Evolutionary conservation across 805 yeast species (phyloP).

Genomic region (Candida nemodendra): DNA sequence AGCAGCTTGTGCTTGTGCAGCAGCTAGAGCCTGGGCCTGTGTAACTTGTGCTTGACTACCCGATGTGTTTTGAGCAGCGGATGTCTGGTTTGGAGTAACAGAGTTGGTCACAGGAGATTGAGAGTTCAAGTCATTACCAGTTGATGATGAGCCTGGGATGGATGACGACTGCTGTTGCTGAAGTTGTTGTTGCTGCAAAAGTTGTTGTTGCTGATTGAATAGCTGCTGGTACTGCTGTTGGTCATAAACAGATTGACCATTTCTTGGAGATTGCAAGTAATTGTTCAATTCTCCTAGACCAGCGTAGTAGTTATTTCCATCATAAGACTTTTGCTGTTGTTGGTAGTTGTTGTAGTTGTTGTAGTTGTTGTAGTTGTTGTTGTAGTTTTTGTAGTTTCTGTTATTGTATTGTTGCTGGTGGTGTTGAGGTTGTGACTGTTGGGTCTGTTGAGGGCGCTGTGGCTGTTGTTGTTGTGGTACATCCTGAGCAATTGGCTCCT

Average conservation of each 20-base stretch:
- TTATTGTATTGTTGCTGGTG: slow-evolving; percentile 20
- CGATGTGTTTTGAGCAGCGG: slow-evolving; percentile 11
- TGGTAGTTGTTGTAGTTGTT: slow-evolving; percentile 15
- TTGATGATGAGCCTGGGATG: slow-evolving; percentile 15
- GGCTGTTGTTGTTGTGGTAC: slow-evolving; percentile 15
- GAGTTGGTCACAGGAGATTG: slow-evolving; percentile 23
- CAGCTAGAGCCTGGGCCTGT: slow-evolving; percentile 19
- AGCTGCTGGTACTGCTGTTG: slow-evolving; percentile 26
- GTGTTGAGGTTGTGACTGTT: slow-evolving; percentile 16
- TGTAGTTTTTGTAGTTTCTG: slow-evolving; percentile 13
- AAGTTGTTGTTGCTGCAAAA: slow-evolving; percentile 16
- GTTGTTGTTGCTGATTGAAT: slow-evolving; percentile 22
- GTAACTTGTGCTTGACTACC: too few relatives aligned
- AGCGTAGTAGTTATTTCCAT: slow-evolving; percentile 22
- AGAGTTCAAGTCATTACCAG: slow-evolving; percentile 13
- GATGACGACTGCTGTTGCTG: slow-evolving; percentile 19
- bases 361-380: slow-evolving; percentile 18
- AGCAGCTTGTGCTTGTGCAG: slow-evolving; percentile 18
- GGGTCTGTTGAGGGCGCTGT: slow-evolving; percentile 19
- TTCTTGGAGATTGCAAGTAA: slow-evolving; percentile 25
- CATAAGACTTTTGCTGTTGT: slow-evolving; percentile 19
- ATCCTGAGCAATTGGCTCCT: slow-evolving; percentile 16
- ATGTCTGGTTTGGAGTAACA: slow-evolving; percentile 15
- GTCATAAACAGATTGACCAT: slow-evolving; percentile 25
- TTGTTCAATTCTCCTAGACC: slow-evolving; percentile 27